Evolutionary conservation across 2,329 filamentous ascomycete species (phyloP), one percentile per base, ranked within the genome.

Genomic region (Aureobasidium melanogenum): DNA sequence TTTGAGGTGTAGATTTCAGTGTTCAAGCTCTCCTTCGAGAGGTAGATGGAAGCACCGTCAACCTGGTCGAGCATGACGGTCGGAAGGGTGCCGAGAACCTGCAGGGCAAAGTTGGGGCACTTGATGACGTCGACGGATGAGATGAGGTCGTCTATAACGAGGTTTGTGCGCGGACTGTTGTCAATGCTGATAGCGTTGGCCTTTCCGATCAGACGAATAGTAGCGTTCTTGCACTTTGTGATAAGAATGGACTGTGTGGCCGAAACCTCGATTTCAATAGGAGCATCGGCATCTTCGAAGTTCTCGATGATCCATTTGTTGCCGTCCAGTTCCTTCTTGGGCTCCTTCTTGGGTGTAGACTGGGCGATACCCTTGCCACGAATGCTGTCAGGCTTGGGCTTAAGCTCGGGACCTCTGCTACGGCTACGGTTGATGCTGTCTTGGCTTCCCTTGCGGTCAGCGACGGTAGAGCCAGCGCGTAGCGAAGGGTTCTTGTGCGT

Each of bases 301-400:
- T 99, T 94, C 81, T 97, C 94, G 69, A 99, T 85, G 62, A 88
- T 85, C 94, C 94, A 99, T 75, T 97, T 97, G 76, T 91, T 97
- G 50, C 78, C 79, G 60, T 80, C 79, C 36, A 80, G 71, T 68
- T 79, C 77, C 67, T 79, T 80, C 69, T 76, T 78, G 60, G 66
- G 66, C 62, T 70, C 68, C 28, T 64, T 65, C 60, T 67, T 67
- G 5, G 51, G 22, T 32, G 67, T 41, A 3, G 63, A 60, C 14
- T 64, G 59, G 15, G 69, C 57, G 12, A 67, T 65, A 61, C 66
- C 68, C 71, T 78, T 79, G 28, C 76, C 76, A 43, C 77, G 75
- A 75, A 80, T 76, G 63, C 71, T 76, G 60, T 76, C 75, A 3
- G 78, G 79, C 68, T 80, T 80, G 8, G 76, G 76, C 70, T 79